Conservation (phyloP, 2,329 filamentous ascomycete species). For the Fusarium camptoceras region DNA sequence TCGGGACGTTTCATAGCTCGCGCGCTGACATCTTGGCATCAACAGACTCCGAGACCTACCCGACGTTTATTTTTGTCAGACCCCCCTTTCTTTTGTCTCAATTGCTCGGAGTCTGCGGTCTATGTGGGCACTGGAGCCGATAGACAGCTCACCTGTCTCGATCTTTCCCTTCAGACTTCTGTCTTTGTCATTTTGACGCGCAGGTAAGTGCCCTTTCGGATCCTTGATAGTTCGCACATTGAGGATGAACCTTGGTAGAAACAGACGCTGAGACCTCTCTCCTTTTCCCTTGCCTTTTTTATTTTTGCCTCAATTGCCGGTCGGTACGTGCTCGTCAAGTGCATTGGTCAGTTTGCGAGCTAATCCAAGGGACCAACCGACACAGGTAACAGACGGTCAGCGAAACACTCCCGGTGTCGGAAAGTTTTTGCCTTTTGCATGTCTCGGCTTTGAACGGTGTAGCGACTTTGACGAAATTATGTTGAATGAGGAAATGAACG, state of each 20-base stretch:
- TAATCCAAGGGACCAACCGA: not conserved
- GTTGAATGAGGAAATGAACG: too few species aligned
- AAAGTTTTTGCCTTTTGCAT: not conserved
- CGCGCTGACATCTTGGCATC: not conserved
- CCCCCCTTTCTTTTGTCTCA: not conserved
- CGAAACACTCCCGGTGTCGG: not conserved
- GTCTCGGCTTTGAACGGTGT: not conserved
- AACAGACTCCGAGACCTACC: not conserved
- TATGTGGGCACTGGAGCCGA: not conserved
- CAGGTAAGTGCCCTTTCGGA: not conserved
- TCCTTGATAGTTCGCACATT: not conserved
- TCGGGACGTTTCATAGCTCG: not conserved
- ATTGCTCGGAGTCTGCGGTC: too few species aligned
- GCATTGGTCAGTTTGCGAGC: not conserved
- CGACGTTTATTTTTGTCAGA: not conserved
- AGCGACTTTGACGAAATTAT: not conserved
- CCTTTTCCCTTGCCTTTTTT: not conserved
- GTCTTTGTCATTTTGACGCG: not conserved
- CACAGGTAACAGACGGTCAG: too few species aligned
- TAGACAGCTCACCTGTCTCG: not conserved
- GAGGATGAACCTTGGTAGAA: not conserved
- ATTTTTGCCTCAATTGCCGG: not conserved
- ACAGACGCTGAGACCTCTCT: not conserved
- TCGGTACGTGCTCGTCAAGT: not conserved
- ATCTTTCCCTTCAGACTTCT: not conserved